Conservation (phyloP, 108 stramenopile species). For the Bacterosira constricta region DNA sequence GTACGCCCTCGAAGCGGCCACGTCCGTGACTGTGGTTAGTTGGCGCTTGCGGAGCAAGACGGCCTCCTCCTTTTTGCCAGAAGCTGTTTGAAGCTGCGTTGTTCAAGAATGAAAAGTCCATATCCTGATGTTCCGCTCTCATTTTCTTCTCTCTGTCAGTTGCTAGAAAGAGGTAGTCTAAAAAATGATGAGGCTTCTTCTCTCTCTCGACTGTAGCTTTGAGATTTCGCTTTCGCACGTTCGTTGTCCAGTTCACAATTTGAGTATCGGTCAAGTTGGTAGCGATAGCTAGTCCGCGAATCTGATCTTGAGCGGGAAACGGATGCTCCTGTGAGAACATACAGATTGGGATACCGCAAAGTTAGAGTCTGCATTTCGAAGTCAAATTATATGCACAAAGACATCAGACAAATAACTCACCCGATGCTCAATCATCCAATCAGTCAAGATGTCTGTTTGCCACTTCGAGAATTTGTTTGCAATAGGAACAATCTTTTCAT, state of each 20-base stretch:
- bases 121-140: conserved; percentile 3
- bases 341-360: background rate
- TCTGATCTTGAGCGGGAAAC: conserved; percentile 19
- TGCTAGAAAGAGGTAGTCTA: conserved; percentile 62
- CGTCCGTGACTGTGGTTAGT: background rate
- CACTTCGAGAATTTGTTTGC: conserved; percentile 62
- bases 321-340: conserved; percentile 16
- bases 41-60: background rate
- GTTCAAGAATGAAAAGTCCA: background rate
- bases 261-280: conserved; percentile 17
- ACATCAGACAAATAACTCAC: conserved; percentile 17
- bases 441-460: conserved; percentile 63
- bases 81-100: background rate
- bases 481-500: conserved; percentile 21
- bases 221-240: conserved; percentile 60
- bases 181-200: conserved; percentile 70
- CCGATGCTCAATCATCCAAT: conserved; percentile 68
- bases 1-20: background rate
- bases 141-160: conserved; percentile 56
- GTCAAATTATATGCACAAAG: too few species aligned
- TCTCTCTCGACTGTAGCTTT: conserved; percentile 51
- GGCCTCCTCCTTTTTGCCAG: too few species aligned
- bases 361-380: background rate
- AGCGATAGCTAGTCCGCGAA: background rate
- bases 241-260: conserved; percentile 60